Evolutionary conservation across 1,139 yeast genomes (phyloP), one percentile per base, ranked within the genome.

Genomic region (Meyerozyma sp.): DNA sequence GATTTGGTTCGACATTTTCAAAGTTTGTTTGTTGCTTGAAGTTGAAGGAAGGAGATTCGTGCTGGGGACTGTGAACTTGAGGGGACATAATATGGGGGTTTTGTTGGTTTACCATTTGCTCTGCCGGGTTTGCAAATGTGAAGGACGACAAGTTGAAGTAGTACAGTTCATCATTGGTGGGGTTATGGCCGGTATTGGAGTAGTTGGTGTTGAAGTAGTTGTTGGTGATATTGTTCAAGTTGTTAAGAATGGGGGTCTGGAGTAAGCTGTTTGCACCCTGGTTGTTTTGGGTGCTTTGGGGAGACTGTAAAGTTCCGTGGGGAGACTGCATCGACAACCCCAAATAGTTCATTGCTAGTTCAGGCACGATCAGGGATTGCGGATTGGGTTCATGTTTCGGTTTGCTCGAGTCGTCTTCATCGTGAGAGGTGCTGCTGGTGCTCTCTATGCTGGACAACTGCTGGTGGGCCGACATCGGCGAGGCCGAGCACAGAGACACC

Each of bases 91-190:
- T 34, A 11, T 32, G 18, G 21, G 16, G 6, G 18, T 32, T 16
- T 11, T n/a, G 20, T 11, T 34, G 37, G 37, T 21, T 34, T 11
- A 21, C 26, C 25, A 34, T 9, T 21, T 20, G 37, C n/a, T 34
- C 37, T 11, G 44, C 55, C 28, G 51, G 55, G 40, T 49, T 51
- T 25, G 60, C 58, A 39, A 62, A 58, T 11, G 70, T 63, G 48
- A 69, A 70, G 1, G 73, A 61, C 45, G 69, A 63, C 40, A 68
- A 46, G 39, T 67, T 67, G 51, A 69, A 68, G 1, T 68, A 60
- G 48, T 61, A 65, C 45, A 55, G 67, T 25, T 68, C 73, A 14
- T 51, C 55, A n/a, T 14, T 49, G 39, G 18, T 37, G 29, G 46
- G 20, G 23, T 11, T 35, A 32, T 20, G 37, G 28, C 26, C 40